Evolutionary conservation across 495 filamentous ascomycete species (phyloP).

Genomic region (Amphirosellinia nigrospora): DNA sequence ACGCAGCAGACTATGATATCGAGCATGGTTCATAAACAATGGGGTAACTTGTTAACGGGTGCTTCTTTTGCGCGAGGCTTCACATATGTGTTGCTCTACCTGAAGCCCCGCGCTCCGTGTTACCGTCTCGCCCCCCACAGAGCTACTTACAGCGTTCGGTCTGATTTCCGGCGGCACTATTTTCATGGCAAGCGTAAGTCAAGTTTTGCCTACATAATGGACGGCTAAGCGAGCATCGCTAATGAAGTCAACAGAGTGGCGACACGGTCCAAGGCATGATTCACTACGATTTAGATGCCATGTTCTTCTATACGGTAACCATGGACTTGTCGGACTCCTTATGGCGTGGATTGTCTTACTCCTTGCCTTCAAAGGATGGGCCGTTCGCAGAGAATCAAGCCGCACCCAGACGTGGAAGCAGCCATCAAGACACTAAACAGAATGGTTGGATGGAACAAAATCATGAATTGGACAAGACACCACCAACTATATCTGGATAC

Average conservation of each 20-base stretch:
- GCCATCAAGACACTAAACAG: conserved; percentile 14
- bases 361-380: conserved; percentile 92
- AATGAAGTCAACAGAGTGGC: conserved; percentile 56
- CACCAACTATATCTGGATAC: background rate
- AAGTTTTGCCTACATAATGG: background rate
- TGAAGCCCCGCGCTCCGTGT: conserved; percentile 81
- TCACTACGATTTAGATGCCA: conserved; percentile 72
- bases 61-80: conserved; percentile 77
- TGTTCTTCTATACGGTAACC: conserved; percentile 92
- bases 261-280: conserved; percentile 82
- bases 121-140: conserved; percentile 89
- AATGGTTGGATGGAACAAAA: background rate
- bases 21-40: conserved; percentile 92
- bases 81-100: conserved; percentile 81
- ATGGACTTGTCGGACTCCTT: conserved; percentile 79
- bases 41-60: conserved; percentile 85
- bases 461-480: conserved; percentile 2
- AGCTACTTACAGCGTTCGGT: conserved; percentile 85
- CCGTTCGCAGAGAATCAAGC: conserved; percentile 63
- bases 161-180: conserved; percentile 85
- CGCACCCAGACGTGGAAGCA: conserved; percentile 30
- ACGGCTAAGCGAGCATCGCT: conserved; percentile 4
- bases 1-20: conserved; percentile 84
- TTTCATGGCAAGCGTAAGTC: conserved; percentile 89
- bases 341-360: conserved; percentile 84